Evolutionary conservation across 192 early-diverging fungal species (phyloP).

Genomic region (Coemansia sp.): DNA sequence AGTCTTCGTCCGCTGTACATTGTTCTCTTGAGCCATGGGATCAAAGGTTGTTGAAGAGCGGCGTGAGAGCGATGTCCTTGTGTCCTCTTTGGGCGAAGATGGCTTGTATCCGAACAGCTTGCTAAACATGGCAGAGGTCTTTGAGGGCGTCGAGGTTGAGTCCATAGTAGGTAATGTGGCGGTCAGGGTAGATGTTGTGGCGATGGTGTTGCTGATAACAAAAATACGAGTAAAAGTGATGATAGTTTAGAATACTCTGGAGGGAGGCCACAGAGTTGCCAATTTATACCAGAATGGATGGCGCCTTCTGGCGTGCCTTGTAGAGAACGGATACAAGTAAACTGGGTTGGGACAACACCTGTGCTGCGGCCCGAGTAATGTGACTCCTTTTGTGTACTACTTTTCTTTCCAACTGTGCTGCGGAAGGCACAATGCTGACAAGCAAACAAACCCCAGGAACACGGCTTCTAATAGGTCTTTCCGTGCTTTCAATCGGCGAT

Average conservation of each 20-base stretch:
- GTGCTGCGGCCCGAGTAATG: slow-evolving; percentile 2
- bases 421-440: background rate
- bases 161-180: background rate
- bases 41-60: slow-evolving; percentile 23
- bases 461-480: background rate
- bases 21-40: background rate
- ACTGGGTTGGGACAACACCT: background rate
- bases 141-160: background rate
- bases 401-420: slow-evolving; percentile 2
- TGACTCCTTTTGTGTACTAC: background rate
- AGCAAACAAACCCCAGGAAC: background rate
- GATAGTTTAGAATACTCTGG: background rate
- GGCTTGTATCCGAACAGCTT: slow-evolving; percentile 2
- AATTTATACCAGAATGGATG: background rate
- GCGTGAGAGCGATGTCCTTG: background rate
- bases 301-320: background rate
- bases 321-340: background rate
- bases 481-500: background rate
- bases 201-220: background rate
- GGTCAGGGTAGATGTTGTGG: background rate
- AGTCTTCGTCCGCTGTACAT: background rate
- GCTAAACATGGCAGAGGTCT: background rate
- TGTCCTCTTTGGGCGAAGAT: slow-evolving; percentile 4
- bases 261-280: background rate
- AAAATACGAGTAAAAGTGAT: background rate